phyloP scores from a whole-genome alignment of 2,329 filamentous ascomycete species.

The Claviceps purpurea region DNA sequence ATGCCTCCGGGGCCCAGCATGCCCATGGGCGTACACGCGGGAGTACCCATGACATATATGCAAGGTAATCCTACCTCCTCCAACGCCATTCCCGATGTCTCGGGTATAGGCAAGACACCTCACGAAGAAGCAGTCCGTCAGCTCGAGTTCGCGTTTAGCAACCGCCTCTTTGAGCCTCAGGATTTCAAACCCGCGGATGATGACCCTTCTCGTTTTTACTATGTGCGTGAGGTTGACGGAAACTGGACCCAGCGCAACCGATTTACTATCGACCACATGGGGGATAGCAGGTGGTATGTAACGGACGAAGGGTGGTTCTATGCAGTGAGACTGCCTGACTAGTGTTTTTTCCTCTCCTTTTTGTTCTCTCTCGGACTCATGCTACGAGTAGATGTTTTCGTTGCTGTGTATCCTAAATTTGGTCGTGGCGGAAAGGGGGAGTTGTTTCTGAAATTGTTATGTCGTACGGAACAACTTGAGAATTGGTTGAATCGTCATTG shows the following conservation, averaged over 20 bases:
- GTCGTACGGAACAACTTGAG: not conserved
- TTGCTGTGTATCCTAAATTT: not conserved
- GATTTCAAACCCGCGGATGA: constrained; percentile 51
- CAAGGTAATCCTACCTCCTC: constrained; percentile 23
- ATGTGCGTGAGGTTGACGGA: constrained; percentile 46
- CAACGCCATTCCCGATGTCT: constrained; percentile 29
- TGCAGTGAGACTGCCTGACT: constrained; percentile 38
- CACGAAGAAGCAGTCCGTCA: constrained; percentile 34
- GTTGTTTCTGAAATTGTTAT: not conserved
- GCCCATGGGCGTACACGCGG: constrained; percentile 10
- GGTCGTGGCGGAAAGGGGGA: not conserved
- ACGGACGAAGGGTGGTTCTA: constrained; percentile 46
- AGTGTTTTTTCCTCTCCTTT: not conserved
- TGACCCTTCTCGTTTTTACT: constrained; percentile 47
- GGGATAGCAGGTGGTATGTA: constrained; percentile 45
- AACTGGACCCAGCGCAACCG: constrained; percentile 47
- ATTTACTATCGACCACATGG: constrained; percentile 45
- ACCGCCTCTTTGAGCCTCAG: constrained; percentile 41
- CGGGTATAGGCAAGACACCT: constrained; percentile 38
- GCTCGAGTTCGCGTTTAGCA: constrained; percentile 33
- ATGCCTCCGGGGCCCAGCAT: constrained; percentile 10
- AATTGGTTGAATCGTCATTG: not conserved
- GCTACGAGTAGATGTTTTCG: not conserved
- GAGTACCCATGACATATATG: constrained; percentile 18
- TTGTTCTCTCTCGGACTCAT: not conserved